These are phyloP conservation scores for Termitomyces sp. DNA, from an alignment of 768 basidiomycete genomes.

Conservation along the genomic window DNA sequence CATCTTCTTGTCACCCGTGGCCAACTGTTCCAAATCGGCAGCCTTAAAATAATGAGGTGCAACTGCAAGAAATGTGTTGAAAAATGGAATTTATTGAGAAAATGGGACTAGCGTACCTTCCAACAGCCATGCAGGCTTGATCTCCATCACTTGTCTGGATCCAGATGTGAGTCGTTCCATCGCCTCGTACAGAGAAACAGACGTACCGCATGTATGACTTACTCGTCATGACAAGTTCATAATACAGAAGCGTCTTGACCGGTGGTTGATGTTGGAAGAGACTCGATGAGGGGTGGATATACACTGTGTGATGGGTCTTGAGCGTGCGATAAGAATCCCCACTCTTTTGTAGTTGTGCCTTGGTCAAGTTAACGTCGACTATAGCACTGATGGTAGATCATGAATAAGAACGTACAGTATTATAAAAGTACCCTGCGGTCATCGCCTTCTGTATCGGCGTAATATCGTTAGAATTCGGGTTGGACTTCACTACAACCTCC, in stretches of 20 bases:
- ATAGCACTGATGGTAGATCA: neutral
- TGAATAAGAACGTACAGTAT: conserved; percentile 54
- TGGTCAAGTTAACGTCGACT: neutral
- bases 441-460: conserved; percentile 93
- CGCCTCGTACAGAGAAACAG: neutral
- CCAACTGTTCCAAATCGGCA: conserved; percentile 74
- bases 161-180: neutral
- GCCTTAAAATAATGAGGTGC: conserved; percentile 96
- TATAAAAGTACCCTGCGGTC: conserved; percentile 94
- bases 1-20: conserved; percentile 88
- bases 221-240: conserved; percentile 95
- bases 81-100: neutral
- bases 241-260: conserved; percentile 84
- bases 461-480: conserved; percentile 91
- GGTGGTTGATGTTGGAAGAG: conserved; percentile 96
- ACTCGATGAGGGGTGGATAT: conserved; percentile 94
- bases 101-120: conserved; percentile 54
- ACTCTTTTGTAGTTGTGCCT: conserved; percentile 92
- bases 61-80: conserved; percentile 39
- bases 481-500: conserved; percentile 83
- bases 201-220: conserved; percentile 90
- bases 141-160: conserved; percentile 90
- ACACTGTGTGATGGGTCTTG: conserved; percentile 94
- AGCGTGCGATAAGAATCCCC: conserved; percentile 97
- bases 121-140: conserved; percentile 90